Conservation (phyloP, 2,329 filamentous ascomycete species). For the Colletotrichum eremochloae region DNA sequence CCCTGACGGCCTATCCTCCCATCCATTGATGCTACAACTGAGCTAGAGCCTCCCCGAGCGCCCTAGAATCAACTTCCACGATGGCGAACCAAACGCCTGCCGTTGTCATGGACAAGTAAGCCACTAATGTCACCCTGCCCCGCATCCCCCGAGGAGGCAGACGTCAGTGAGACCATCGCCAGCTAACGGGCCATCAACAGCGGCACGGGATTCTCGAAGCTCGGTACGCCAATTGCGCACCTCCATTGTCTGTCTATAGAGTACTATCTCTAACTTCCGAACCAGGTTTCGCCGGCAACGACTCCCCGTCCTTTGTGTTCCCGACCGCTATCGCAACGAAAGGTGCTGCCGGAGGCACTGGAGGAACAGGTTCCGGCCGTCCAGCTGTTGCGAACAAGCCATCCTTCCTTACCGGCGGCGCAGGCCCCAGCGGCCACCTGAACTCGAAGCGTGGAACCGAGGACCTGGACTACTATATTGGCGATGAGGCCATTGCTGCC, state of each 20-base stretch:
- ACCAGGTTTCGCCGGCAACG: slow-evolving; percentile 96
- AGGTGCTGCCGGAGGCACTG: slow-evolving; percentile 76
- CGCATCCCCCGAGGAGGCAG: slow-evolving; percentile 46
- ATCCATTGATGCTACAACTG: slow-evolving; percentile 32
- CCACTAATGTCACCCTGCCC: slow-evolving; percentile 51
- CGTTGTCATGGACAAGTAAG: slow-evolving; percentile 99
- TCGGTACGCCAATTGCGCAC: slow-evolving; percentile 73
- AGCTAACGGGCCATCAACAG: slow-evolving; percentile 64
- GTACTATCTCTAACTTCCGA: slow-evolving; percentile 46
- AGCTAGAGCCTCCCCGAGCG: slow-evolving; percentile 36
- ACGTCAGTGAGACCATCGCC: slow-evolving; percentile 41
- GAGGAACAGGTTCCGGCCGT: slow-evolving; percentile 85
- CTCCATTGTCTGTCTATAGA: slow-evolving; percentile 25
- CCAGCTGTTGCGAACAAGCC: slow-evolving; percentile 95
- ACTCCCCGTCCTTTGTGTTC: slow-evolving; percentile 99
- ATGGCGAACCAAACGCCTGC: slow-evolving; percentile 99
- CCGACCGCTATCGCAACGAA: slow-evolving; percentile 98
- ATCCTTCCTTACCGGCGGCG: slow-evolving; percentile 91
- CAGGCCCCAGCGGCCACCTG: slow-evolving; percentile 84
- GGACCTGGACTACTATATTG: slow-evolving; percentile 98
- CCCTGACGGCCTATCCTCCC: slow-evolving; percentile 24
- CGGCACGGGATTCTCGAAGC: slow-evolving; percentile 99
- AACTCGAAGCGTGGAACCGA: slow-evolving; percentile 95
- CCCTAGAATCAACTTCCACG: slow-evolving; percentile 22
- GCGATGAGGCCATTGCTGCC: slow-evolving; percentile 92